Evolutionary conservation across 257 asterid species (phyloP).

Genomic region (Penstemon eatonii): DNA sequence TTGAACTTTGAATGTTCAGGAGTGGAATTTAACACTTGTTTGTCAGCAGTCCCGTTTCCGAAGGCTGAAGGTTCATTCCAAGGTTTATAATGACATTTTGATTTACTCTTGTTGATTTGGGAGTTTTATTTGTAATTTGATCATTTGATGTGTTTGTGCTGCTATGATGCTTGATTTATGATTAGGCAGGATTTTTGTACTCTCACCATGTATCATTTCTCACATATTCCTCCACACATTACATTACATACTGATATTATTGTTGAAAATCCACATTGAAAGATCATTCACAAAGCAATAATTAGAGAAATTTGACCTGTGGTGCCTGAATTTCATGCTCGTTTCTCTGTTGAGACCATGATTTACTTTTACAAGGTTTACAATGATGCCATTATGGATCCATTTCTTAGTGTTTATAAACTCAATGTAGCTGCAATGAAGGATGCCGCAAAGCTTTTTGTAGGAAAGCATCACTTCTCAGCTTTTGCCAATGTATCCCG

Average conservation of each 20-base stretch:
- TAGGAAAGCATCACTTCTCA: too few species aligned
- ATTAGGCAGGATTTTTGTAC: conserved; percentile 38
- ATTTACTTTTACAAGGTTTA: too few species aligned
- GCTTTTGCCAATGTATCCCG: too few species aligned
- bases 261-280: not conserved
- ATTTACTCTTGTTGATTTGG: not conserved
- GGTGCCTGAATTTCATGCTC: too few species aligned
- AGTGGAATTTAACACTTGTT: conserved; percentile 27
- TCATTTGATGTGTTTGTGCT: not conserved
- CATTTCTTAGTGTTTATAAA: too few species aligned
- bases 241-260: not conserved
- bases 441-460: too few species aligned
- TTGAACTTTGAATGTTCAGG: not conserved
- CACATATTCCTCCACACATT: too few species aligned
- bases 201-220: not conserved
- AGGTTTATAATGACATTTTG: not conserved
- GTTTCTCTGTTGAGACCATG: too few species aligned
- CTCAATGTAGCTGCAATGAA: too few species aligned
- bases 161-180: conserved; percentile 10
- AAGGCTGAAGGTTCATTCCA: conserved; percentile 34
- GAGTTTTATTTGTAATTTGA: not conserved
- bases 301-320: too few species aligned
- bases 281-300: too few species aligned
- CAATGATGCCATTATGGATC: too few species aligned
- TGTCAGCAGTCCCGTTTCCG: conserved; percentile 31